Evolutionary conservation across 2,329 filamentous ascomycete genomes (phyloP), one percentile per base, ranked within the genome.

Genomic region (Talaromyces sp.): DNA sequence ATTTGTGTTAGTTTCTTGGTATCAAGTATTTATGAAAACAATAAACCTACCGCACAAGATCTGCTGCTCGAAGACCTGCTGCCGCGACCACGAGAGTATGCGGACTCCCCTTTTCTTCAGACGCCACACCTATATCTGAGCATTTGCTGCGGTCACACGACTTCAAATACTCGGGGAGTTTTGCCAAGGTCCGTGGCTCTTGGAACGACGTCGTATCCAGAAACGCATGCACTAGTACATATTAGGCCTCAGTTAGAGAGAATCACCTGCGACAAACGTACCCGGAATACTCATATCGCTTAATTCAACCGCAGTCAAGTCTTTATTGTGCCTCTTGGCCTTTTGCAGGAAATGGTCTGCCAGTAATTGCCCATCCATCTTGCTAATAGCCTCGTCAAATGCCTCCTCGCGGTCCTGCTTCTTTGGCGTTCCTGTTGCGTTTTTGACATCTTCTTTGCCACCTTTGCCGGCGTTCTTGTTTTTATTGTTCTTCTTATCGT

Each of bases 21-120:
- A 35, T 63, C 41, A 59, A 61, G 54, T 21, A 17, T 29, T 19
- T 29, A 8, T n/a, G 4, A 27, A 26, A 10, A n/a, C 17, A 17
- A 10, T 19, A n/a, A 19, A 66, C 74, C 50, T 78, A 89, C 87
- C 88, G 85, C 29, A 89, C 87, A 53, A 97, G 77, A 70, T 97
- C 90, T 17, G 93, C 92, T 4, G 94, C 92, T 68, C 94, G 83
- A 59, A 97, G 80, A 0, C 91, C 94, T 6, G 92, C 91, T 9
- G 86, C 85, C 12, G 92, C 86, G n/a, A 99, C 84, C 38, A 99
- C 85, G 58, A 99, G 81, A 1, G 93, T 97, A 74, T 97, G 94
- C 32, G 90, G 90, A 1, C 86, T 80, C 6, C 89, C 89, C 46
- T 87, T 87, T 67, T 86, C 80, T 75, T 88, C 84, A 0, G 89